Evolutionary conservation across 345 rosid genomes (phyloP).

Genomic region (Theobroma cacao): DNA sequence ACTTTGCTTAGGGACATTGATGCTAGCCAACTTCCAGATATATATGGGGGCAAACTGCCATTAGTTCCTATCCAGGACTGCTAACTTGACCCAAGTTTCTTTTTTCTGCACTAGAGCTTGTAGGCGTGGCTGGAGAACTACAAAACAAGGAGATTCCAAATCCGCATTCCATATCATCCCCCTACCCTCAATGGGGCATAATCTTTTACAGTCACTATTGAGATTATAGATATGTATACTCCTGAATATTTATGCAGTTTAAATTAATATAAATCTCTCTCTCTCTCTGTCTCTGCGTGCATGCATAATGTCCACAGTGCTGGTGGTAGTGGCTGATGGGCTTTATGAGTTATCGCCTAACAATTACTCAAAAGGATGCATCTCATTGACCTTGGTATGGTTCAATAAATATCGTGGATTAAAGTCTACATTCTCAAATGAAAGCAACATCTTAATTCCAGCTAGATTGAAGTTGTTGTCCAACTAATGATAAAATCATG

Average conservation of each 20-base stretch:
- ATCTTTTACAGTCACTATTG: neutral
- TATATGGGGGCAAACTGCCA: slow-evolving; percentile 72
- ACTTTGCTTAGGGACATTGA: slow-evolving; percentile 75
- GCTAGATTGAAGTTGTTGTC: too few species aligned
- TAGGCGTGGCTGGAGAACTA: neutral
- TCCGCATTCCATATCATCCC: neutral
- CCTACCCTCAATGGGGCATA: neutral
- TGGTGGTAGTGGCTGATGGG: neutral
- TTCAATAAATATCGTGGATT: too few species aligned
- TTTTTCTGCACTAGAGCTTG: neutral
- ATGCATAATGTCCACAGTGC: neutral
- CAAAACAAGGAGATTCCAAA: neutral
- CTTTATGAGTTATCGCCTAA: neutral
- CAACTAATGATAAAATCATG: too few species aligned
- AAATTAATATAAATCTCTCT: neutral
- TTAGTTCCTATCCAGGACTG: slow-evolving; percentile 63
- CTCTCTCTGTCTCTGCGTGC: neutral
- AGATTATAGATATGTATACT: neutral
- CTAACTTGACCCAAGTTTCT: slow-evolving; percentile 15
- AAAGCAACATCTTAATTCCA: too few species aligned
- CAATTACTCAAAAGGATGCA: neutral
- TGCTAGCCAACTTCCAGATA: slow-evolving; percentile 72
- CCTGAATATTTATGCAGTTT: neutral
- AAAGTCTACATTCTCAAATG: too few species aligned
- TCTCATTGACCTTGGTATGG: too few species aligned